Conservation (phyloP, 176 grass and related monocot species). For the Oryza glaberrima region DNA sequence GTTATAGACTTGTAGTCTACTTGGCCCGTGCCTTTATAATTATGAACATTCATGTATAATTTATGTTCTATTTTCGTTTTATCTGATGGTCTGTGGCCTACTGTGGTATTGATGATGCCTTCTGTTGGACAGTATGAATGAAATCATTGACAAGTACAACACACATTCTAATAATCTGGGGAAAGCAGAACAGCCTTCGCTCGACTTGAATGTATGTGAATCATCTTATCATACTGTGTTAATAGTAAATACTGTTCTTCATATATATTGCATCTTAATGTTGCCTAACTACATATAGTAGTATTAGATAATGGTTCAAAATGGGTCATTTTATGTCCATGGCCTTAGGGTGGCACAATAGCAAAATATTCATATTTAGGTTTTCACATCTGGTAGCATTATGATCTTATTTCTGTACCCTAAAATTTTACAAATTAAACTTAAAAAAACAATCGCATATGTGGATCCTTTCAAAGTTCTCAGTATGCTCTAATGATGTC, state of each 20-base stretch:
- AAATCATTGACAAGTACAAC: constrained; percentile 73
- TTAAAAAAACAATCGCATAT: neutral
- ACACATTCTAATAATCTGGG: constrained; percentile 77
- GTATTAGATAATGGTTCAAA: neutral
- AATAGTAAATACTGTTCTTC: neutral
- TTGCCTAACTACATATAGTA: neutral
- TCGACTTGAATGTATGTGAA: constrained; percentile 81
- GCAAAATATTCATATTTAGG: neutral
- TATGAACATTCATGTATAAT: neutral
- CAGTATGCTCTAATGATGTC: neutral
- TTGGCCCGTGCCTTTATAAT: neutral
- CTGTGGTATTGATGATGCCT: constrained; percentile 38
- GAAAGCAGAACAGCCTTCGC: constrained; percentile 59
- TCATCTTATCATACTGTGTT: constrained; percentile 22
- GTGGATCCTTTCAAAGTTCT: neutral
- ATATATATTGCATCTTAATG: neutral
- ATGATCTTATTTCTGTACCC: neutral
- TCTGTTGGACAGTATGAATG: constrained; percentile 76
- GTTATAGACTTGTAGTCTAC: neutral
- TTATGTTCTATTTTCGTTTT: constrained; percentile 28
- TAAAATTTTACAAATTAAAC: neutral
- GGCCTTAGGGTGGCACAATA: neutral
- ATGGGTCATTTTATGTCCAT: constrained; percentile 29
- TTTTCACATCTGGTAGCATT: neutral
- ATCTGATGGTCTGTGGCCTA: constrained; percentile 16